Conservation (phyloP, 2,329 filamentous ascomycete genomes). For the Diplodia seriata region DNA sequence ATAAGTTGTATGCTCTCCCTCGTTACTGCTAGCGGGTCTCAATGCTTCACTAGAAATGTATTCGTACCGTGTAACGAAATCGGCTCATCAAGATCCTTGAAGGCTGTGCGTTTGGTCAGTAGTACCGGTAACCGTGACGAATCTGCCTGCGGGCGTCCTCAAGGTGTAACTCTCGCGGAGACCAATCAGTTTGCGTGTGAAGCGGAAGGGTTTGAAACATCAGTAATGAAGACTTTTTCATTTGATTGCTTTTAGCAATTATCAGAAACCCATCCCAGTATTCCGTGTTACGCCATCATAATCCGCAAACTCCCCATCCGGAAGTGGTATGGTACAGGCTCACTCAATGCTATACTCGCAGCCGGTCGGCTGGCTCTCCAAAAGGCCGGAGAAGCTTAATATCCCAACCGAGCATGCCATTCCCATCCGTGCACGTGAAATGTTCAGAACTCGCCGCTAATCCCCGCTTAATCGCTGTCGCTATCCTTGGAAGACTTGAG, state of each 20-base stretch:
- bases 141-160: not conserved
- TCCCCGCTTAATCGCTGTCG: slow-evolving; percentile 28
- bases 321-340: slow-evolving; percentile 33
- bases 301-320: slow-evolving; percentile 33
- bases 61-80: not conserved
- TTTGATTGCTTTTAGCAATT: slow-evolving; percentile 31
- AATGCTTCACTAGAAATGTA: not conserved
- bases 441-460: slow-evolving; percentile 10
- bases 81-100: not conserved
- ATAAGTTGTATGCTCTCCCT: not conserved
- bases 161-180: not conserved
- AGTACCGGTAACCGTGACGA: not conserved
- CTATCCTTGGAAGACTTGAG: slow-evolving; percentile 32
- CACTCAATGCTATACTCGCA: slow-evolving; percentile 27
- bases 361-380: slow-evolving; percentile 18
- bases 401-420: slow-evolving; percentile 12
- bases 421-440: slow-evolving; percentile 14
- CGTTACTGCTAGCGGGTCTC: not conserved
- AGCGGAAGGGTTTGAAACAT: not conserved
- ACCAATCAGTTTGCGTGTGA: not conserved
- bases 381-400: slow-evolving; percentile 3
- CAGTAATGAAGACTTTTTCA: slow-evolving; percentile 18
- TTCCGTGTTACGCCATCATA: slow-evolving; percentile 32
- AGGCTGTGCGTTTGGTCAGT: not conserved
- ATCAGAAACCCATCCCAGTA: slow-evolving; percentile 32